Percentiles rank a stretch among this genome's conserved stretches.
phyloP scores from a whole-genome alignment of 2,329 filamentous ascomycete species.

The Fusarium lyarnte region DNA sequence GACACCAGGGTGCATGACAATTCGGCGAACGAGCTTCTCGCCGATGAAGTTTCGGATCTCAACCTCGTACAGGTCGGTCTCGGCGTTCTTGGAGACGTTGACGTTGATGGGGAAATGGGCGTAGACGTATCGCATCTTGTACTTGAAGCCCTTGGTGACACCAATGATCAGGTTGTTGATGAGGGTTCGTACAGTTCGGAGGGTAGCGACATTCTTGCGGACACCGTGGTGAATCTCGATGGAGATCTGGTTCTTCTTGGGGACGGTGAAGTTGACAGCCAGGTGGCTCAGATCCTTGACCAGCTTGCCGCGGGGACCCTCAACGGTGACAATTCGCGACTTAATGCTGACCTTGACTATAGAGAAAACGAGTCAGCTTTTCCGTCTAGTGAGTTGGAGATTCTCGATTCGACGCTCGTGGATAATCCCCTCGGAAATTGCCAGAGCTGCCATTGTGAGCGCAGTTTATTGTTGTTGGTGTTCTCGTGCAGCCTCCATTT shows the following conservation, averaged over 20 bases:
- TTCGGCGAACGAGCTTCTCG: slow-evolving; percentile 97
- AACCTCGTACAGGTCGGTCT: slow-evolving; percentile 88
- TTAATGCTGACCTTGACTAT: slow-evolving; percentile 98
- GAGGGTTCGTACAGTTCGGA: slow-evolving; percentile 96
- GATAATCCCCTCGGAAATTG: neutral
- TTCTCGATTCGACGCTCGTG: slow-evolving; percentile 5
- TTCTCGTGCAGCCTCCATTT: slow-evolving; percentile 26
- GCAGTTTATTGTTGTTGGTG: slow-evolving; percentile 26
- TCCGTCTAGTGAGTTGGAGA: slow-evolving; percentile 5
- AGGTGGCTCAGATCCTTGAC: slow-evolving; percentile 96
- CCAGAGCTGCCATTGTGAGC: slow-evolving; percentile 1
- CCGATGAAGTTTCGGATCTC: slow-evolving; percentile 99
- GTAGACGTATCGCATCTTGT: slow-evolving; percentile 99
- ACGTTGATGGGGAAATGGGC: slow-evolving; percentile 99
- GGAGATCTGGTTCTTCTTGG: slow-evolving; percentile 86
- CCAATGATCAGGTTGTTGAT: slow-evolving; percentile 99
- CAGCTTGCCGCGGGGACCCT: slow-evolving; percentile 97
- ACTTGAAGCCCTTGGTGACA: slow-evolving; percentile 99
- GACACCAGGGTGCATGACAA: slow-evolving; percentile 90
- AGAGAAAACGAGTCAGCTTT: slow-evolving; percentile 45
- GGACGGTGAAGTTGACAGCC: slow-evolving; percentile 92
- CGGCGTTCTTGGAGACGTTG: slow-evolving; percentile 95
- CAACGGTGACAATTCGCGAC: slow-evolving; percentile 94
- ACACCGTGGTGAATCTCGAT: slow-evolving; percentile 99
- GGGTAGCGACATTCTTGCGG: slow-evolving; percentile 97